Evolutionary conservation across 2,329 filamentous ascomycete species (phyloP), one percentile per base, ranked within the genome.

Genomic region (Trichoderma breve): DNA sequence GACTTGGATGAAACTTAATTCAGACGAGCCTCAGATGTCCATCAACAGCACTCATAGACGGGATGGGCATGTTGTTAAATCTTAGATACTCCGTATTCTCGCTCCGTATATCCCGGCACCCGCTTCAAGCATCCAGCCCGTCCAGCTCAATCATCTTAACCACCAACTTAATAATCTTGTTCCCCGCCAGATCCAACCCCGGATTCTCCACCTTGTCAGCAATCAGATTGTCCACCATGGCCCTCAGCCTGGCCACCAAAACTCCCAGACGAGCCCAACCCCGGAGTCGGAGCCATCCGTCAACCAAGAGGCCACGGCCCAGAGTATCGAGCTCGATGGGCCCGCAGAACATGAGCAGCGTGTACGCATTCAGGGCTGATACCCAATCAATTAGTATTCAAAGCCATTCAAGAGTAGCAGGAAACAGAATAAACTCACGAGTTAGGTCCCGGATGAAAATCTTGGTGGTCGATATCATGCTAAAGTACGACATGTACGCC

Each of bases 231-330:
- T 99, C 96, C 69, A 99, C 86, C 90, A 98, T 93, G 71, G 90
- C 90, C 74, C 96, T 87, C 75, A 99, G 82, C 74, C 95, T 86
- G 60, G 92, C 93, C 3, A 97, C 92, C 75, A 99, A 81, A 14
- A 98, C 95, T 34, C 95, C 96, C 74, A 99, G 96, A 61, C 96
- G 89, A 1, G 96, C 95, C 96, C 96, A 99, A 1, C 96, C 96
- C 28, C 94, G 88, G 36, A 99, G 83, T 43, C 86, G 81, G 69
- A 98, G 84, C 96, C 95, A 98, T 66, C 93, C 94, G 82, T 98
- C 96, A 4, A 99, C 93, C 3, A 98, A 84, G 21, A 99, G 83
- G 0, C 96, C 96, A 26, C 95, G 86, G 6, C 95, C 95, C 57
- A 94, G 84, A 0, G 94, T 97, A 82, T 98, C 96, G 3, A 98